Evolutionary conservation across 352 stramenopile genomes (phyloP).

Genomic region (Phytophthora citricola): DNA sequence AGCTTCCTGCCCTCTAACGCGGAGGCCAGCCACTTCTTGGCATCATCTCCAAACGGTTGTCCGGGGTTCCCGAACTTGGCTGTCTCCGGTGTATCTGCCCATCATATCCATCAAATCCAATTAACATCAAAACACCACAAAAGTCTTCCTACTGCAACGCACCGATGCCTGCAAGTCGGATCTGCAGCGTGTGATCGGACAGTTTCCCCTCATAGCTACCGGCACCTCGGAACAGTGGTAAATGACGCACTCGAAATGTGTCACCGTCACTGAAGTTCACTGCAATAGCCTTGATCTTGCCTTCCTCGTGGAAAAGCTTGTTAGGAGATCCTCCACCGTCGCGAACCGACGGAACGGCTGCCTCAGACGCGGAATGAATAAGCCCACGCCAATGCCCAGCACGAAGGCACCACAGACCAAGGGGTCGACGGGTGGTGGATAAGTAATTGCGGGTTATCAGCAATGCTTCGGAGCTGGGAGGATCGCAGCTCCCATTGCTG

Average conservation of each 20-base stretch:
- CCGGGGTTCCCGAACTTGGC: constrained; percentile 83
- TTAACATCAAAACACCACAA: neutral
- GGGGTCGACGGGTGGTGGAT: constrained; percentile 44
- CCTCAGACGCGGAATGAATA: constrained; percentile 61
- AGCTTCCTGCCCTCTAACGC: constrained; percentile 59
- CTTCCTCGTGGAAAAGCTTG: constrained; percentile 71
- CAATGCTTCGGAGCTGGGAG: constrained; percentile 18
- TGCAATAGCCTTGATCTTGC: constrained; percentile 52
- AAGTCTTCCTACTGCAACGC: constrained; percentile 1
- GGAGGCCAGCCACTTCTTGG: constrained; percentile 71
- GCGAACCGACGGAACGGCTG: constrained; percentile 74
- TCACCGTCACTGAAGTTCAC: constrained; percentile 83
- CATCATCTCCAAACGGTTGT: constrained; percentile 82
- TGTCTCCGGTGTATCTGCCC: constrained; percentile 80
- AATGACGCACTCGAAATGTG: constrained; percentile 81
- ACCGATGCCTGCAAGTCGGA: constrained; percentile 85
- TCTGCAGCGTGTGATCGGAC: constrained; percentile 85
- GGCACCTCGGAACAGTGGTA: constrained; percentile 53
- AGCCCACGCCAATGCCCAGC: constrained; percentile 57
- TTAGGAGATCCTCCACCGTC: constrained; percentile 84
- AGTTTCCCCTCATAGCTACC: constrained; percentile 61
- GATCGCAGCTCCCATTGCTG: constrained; percentile 30
- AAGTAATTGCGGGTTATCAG: constrained; percentile 29
- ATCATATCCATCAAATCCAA: neutral
- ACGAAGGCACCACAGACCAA: constrained; percentile 61